Evolutionary conservation across 2,329 filamentous ascomycete genomes (phyloP).

Genomic region (Leptographium lundbergii): DNA sequence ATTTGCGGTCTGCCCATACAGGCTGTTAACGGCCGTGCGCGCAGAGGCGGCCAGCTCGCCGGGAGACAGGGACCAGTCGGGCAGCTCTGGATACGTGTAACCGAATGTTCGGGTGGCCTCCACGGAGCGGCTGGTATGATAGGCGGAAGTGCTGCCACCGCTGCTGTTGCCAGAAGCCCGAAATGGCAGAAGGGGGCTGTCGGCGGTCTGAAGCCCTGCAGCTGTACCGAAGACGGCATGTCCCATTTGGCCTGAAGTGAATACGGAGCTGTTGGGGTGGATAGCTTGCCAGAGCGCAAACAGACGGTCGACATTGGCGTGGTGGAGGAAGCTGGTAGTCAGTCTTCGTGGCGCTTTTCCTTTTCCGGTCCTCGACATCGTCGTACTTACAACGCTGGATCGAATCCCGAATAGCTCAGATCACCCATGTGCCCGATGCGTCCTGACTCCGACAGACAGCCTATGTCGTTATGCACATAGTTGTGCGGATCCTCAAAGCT

Average conservation of each 20-base stretch:
- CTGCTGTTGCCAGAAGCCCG: slow-evolving; percentile 19
- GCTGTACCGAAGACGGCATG: slow-evolving; percentile 27
- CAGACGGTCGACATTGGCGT: slow-evolving; percentile 48
- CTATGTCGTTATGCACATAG: slow-evolving; percentile 26
- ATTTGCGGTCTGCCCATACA: slow-evolving; percentile 25
- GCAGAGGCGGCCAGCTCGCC: slow-evolving; percentile 49
- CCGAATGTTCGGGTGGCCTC: slow-evolving; percentile 21
- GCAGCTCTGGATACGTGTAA: slow-evolving; percentile 28
- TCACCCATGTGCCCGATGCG: slow-evolving; percentile 21
- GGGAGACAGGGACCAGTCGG: slow-evolving; percentile 36
- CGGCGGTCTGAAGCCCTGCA: slow-evolving; percentile 27
- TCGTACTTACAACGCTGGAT: slow-evolving; percentile 31
- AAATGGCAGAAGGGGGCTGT: slow-evolving; percentile 38
- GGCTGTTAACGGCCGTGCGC: slow-evolving; percentile 42
- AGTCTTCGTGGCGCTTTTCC: neutral
- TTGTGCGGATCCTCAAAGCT: slow-evolving; percentile 34
- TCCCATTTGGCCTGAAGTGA: slow-evolving; percentile 14
- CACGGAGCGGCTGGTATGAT: slow-evolving; percentile 29
- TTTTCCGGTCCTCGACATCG: neutral
- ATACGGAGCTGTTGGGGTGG: slow-evolving; percentile 22
- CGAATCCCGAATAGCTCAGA: slow-evolving; percentile 29
- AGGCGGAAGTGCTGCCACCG: slow-evolving; percentile 12
- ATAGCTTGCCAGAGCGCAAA: slow-evolving; percentile 37
- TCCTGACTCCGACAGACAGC: slow-evolving; percentile 18
- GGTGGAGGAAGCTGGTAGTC: slow-evolving; percentile 18